Conservation (phyloP, 257 asterid genomes). For the Pogostemon cablin region DNA sequence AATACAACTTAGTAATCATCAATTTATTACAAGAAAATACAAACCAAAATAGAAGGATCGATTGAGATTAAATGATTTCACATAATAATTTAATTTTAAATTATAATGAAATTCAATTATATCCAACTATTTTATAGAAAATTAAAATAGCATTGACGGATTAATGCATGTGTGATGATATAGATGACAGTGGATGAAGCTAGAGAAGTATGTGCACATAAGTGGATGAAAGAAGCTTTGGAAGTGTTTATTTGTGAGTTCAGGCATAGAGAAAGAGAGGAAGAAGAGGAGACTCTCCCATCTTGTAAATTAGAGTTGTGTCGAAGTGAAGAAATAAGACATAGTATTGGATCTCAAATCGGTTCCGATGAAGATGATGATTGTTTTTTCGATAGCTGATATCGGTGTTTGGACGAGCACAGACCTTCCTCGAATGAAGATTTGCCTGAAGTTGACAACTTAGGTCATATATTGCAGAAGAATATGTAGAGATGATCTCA, state of each 20-base stretch:
- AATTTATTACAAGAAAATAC: too few species aligned
- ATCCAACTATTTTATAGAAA: too few species aligned
- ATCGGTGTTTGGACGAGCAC: background rate
- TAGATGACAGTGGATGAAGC: constrained; percentile 80
- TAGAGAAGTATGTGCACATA: constrained; percentile 56
- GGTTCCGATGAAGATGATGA: constrained; percentile 49
- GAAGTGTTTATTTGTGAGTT: constrained; percentile 52
- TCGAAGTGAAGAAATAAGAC: constrained; percentile 43
- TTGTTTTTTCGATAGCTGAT: constrained; percentile 20
- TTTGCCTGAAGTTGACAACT: background rate
- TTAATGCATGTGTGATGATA: constrained; percentile 9
- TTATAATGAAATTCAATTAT: too few species aligned
- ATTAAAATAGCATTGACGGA: background rate
- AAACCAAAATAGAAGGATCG: too few species aligned
- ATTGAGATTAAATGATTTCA: too few species aligned
- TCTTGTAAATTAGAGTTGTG: constrained; percentile 38
- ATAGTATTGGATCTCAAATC: constrained; percentile 34
- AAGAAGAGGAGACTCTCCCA: constrained; percentile 28
- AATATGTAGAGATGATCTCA: background rate
- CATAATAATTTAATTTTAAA: too few species aligned
- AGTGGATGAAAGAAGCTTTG: constrained; percentile 91
- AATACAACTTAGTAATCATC: too few species aligned
- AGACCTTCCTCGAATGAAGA: background rate
- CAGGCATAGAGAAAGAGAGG: constrained; percentile 30
- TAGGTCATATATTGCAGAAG: background rate